A percentile compares a stretch with the other conserved stretches of the same genome.
phyloP scores from a whole-genome alignment of 306 rosid species.

The Corylus avellana region DNA sequence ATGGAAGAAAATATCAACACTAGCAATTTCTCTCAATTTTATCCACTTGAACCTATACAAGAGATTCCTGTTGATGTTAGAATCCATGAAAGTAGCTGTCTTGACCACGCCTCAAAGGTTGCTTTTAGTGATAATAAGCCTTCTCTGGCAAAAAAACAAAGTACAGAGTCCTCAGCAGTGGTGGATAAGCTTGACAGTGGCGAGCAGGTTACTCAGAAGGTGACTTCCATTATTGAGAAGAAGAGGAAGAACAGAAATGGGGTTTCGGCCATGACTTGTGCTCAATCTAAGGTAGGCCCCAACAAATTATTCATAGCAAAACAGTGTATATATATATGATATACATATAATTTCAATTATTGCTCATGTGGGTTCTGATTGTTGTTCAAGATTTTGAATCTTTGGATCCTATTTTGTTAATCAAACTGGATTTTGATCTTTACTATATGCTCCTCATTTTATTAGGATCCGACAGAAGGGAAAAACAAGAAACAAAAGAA shows the following conservation, averaged over 20 bases:
- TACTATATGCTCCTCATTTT: conserved; percentile 8
- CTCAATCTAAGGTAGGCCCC: conserved; percentile 51
- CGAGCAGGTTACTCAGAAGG: conserved; percentile 65
- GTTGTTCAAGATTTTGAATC: background rate
- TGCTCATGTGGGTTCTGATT: background rate
- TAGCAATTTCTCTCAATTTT: conserved; percentile 16
- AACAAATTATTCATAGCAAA: background rate
- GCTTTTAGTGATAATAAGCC: conserved; percentile 47
- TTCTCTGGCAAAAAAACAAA: conserved; percentile 51
- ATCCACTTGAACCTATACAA: conserved; percentile 22
- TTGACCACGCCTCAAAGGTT: conserved; percentile 48
- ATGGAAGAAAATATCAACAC: conserved; percentile 19
- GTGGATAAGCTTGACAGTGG: conserved; percentile 70
- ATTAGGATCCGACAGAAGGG: conserved; percentile 39
- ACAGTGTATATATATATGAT: too few relatives aligned
- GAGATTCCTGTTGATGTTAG: conserved; percentile 21
- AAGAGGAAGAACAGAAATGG: conserved; percentile 44
- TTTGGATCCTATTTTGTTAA: background rate
- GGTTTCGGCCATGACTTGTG: conserved; percentile 28
- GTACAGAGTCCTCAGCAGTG: conserved; percentile 60
- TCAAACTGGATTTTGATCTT: conserved; percentile 7
- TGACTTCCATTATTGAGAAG: conserved; percentile 39
- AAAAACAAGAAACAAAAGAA: conserved; percentile 61
- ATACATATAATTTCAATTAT: background rate
- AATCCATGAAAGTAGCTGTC: conserved; percentile 42